Evolutionary conservation across 345 rosid genomes (phyloP).

Genomic region (Corchorus olitorius): DNA sequence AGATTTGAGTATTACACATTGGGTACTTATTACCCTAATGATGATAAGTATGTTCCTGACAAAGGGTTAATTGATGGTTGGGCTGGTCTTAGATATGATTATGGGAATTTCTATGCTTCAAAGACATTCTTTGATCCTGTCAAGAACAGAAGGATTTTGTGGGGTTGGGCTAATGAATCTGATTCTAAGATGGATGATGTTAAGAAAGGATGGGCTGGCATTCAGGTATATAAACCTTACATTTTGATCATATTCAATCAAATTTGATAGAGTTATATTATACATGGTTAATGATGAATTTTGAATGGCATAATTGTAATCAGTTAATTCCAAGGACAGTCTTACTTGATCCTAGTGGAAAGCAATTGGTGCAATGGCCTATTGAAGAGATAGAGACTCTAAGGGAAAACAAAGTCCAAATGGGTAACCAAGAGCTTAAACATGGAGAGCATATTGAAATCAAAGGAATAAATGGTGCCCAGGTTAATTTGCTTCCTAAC

Average conservation of each 20-base stretch:
- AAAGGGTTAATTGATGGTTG: constrained; percentile 54
- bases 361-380: constrained; percentile 76
- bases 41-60: constrained; percentile 60
- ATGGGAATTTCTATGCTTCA: constrained; percentile 87
- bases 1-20: constrained; percentile 74
- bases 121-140: constrained; percentile 68
- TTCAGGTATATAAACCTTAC: constrained; percentile 48
- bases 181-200: constrained; percentile 41
- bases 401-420: constrained; percentile 33
- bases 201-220: constrained; percentile 78
- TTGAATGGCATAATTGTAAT: background rate
- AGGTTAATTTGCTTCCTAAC: constrained; percentile 37
- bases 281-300: background rate
- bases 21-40: constrained; percentile 44
- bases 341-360: constrained; percentile 54
- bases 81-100: constrained; percentile 73
- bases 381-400: constrained; percentile 60
- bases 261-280: background rate
- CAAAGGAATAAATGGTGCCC: constrained; percentile 64
- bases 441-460: constrained; percentile 53
- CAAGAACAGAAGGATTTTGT: constrained; percentile 57
- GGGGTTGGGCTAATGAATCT: constrained; percentile 91
- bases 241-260: background rate
- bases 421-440: constrained; percentile 32
- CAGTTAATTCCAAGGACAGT: constrained; percentile 63